Evolutionary conservation across 2,329 filamentous ascomycete genomes (phyloP), one percentile per base, ranked within the genome.

Genomic region (Proliferodiscus dingleyae): DNA sequence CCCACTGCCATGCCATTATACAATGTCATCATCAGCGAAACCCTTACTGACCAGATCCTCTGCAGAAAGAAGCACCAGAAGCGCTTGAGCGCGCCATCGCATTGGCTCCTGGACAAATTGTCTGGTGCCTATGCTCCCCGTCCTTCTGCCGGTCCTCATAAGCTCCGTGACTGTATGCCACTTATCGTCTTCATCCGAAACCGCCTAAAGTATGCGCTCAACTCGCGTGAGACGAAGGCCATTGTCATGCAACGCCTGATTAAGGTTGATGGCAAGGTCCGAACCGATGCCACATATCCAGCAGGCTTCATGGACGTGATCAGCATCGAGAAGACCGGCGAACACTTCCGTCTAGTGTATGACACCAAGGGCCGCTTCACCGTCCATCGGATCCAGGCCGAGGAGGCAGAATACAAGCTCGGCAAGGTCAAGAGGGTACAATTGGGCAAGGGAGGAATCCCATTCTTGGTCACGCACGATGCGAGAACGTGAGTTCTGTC

Each of bases 401-500:
- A 97, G 81, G 93, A 98, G 87, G 90, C 91, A 65, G 85, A 93
- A 80, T 98, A 96, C 88, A 98, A 98, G 87, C 82, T 98, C 66
- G 90, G 90, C 81, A 98, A 97, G 83, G 93, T 98, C 80, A 96
- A 96, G 88, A 87, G 91, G 68, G 93, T 98, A 57, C 93, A 98
- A 81, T 83, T 98, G 67, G 93, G 93, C 81, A 91, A 89, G 77
- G 94, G 93, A 77, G 93, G 90, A 80, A 95, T 98, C 85, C 93
- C 93, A 94, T 98, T 95, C 90, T 96, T 97, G 89, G 93, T 98
- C 88, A 98, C 93, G 90, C 93, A 98, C 88, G 93, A 98, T 93
- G 93, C 93, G 78, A 87, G 93, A 89, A 98, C 93, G 91, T 98
- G 81, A 95, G 91, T 97, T 86, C 81, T 85, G 77, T 82, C 77